Evolutionary conservation across 768 basidiomycete species (phyloP).

Genomic region (Sutorius australiensis): DNA sequence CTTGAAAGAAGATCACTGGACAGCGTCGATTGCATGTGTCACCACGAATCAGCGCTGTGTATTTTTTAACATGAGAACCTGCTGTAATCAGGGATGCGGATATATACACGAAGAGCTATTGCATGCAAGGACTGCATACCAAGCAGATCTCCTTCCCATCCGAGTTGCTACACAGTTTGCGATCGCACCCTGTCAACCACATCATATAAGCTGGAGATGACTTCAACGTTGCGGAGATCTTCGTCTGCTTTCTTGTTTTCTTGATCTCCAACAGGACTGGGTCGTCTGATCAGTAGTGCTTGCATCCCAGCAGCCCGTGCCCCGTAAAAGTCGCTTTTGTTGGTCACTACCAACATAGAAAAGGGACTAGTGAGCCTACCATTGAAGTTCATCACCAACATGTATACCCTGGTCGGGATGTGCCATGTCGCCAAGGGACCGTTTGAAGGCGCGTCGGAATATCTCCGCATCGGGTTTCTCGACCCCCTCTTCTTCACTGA

Average conservation of each 20-base stretch:
- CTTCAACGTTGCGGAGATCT: constrained; percentile 38
- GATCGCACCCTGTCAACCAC: constrained; percentile 37
- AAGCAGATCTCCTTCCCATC: background rate
- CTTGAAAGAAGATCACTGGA: too few species aligned
- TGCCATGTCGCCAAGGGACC: background rate
- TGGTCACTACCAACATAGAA: constrained; percentile 1
- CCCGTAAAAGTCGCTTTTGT: constrained; percentile 60
- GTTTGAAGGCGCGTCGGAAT: constrained; percentile 43
- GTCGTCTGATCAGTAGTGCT: constrained; percentile 54
- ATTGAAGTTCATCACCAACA: constrained; percentile 69
- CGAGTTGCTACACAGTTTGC: constrained; percentile 3
- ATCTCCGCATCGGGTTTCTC: constrained; percentile 67
- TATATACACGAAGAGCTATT: background rate
- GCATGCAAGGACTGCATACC: background rate
- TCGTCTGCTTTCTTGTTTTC: constrained; percentile 41
- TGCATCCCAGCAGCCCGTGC: constrained; percentile 52
- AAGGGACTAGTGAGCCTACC: constrained; percentile 39
- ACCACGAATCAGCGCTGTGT: too few species aligned
- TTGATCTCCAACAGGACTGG: constrained; percentile 44
- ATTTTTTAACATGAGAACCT: too few species aligned
- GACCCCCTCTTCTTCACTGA: constrained; percentile 65
- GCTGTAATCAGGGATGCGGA: background rate
- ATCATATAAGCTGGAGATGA: constrained; percentile 36
- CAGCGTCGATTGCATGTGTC: too few species aligned
- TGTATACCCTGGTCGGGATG: constrained; percentile 49